These are phyloP conservation scores for Pseudoneurospora amorphoporcata DNA, from an alignment of 495 filamentous ascomycete species.

Conservation along the genomic window DNA sequence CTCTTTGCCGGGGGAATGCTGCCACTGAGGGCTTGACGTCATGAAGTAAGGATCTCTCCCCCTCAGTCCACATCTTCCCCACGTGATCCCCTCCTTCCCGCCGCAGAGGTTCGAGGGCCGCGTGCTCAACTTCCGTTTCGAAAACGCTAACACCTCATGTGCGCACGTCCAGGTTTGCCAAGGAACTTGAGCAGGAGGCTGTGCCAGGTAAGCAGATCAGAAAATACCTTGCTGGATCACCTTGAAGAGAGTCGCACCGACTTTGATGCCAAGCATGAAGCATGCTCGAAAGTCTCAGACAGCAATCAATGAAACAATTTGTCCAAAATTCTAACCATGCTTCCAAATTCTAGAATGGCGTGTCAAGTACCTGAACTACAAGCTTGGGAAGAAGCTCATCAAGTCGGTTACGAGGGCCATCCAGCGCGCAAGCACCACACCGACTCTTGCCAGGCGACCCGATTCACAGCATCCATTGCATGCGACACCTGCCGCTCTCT, in stretches of 20 bases:
- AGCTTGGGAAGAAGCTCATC: slow-evolving; percentile 84
- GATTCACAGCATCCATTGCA: slow-evolving; percentile 9
- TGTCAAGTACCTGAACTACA: slow-evolving; percentile 87
- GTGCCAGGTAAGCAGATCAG: slow-evolving; percentile 49
- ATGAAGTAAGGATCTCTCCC: slow-evolving; percentile 19
- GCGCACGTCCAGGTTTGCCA: slow-evolving; percentile 40
- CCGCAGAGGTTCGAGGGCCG: not conserved
- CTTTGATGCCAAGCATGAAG: not conserved
- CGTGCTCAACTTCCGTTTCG: not conserved
- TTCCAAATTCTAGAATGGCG: slow-evolving; percentile 55
- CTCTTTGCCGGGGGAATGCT: not conserved
- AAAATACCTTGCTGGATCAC: not conserved
- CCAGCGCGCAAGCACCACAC: slow-evolving; percentile 48
- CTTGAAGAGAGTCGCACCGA: not conserved
- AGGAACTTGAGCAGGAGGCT: slow-evolving; percentile 74
- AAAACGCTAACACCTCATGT: slow-evolving; percentile 2
- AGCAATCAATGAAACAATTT: not conserved
- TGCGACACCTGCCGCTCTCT: slow-evolving; percentile 12
- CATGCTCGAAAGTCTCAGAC: not conserved
- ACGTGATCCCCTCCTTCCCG: not conserved
- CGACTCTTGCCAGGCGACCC: slow-evolving; percentile 20
- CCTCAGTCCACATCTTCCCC: not conserved
- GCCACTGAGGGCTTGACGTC: slow-evolving; percentile 17
- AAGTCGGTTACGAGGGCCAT: slow-evolving; percentile 68
- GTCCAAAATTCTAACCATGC: not conserved